These are phyloP conservation scores for Lactarius vividus DNA, from an alignment of 768 basidiomycete genomes.

Conservation along the genomic window DNA sequence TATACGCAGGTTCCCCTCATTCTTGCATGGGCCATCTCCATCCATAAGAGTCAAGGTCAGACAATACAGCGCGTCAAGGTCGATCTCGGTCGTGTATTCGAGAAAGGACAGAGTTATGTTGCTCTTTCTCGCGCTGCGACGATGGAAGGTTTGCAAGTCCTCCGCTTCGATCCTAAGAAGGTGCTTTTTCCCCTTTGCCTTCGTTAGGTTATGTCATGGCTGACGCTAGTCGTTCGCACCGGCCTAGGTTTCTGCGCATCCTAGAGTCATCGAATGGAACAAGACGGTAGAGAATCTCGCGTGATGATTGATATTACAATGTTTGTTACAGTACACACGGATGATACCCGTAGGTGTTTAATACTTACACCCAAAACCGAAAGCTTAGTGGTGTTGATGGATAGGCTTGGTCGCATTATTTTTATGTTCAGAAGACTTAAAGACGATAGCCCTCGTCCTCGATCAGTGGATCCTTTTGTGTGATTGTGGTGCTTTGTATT, in stretches of 20 bases:
- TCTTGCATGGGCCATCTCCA: conserved; percentile 73
- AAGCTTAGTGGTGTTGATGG: not conserved
- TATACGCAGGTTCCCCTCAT: conserved; percentile 61
- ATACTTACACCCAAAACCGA: not conserved
- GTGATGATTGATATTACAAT: conserved; percentile 4
- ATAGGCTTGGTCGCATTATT: conserved; percentile 7
- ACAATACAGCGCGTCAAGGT: conserved; percentile 65
- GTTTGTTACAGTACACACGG: not conserved
- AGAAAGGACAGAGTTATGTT: conserved; percentile 53
- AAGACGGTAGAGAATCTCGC: conserved; percentile 32
- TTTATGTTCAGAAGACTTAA: not conserved
- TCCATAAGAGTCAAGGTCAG: conserved; percentile 78
- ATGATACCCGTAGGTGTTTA: conserved; percentile 6
- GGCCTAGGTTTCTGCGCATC: conserved; percentile 42
- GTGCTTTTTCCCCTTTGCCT: conserved; percentile 30
- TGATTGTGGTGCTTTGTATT: conserved; percentile 1
- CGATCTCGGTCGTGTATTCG: conserved; percentile 65
- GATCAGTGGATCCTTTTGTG: not conserved
- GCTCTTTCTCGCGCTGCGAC: conserved; percentile 52
- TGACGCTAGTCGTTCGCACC: not conserved
- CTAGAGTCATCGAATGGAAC: conserved; percentile 45
- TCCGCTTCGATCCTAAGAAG: conserved; percentile 52
- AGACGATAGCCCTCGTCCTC: not conserved
- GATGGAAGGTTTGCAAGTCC: conserved; percentile 52
- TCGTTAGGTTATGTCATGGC: not conserved